Evolutionary conservation across 257 asterid genomes (phyloP).

Genomic region (Solanum gandarillasii): DNA sequence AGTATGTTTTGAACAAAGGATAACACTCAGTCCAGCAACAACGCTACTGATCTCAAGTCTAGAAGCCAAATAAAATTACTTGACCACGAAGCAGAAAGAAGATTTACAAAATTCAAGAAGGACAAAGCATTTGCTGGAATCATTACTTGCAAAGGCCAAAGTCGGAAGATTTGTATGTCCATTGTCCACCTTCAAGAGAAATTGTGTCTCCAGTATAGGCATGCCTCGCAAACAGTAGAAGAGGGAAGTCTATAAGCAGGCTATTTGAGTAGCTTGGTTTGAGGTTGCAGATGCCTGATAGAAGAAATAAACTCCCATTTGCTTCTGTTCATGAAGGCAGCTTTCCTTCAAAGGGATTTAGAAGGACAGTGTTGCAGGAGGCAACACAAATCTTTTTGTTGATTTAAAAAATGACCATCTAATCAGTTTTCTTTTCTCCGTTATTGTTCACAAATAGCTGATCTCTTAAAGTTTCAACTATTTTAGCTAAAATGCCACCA

Average conservation of each 20-base stretch:
- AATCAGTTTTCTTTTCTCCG: background rate
- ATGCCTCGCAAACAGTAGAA: background rate
- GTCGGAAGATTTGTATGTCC: background rate
- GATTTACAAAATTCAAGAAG: background rate
- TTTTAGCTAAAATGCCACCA: conserved; percentile 33
- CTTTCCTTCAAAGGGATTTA: background rate
- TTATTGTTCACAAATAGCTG: conserved; percentile 33
- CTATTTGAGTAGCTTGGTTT: background rate
- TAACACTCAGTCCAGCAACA: background rate
- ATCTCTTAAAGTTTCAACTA: conserved; percentile 44
- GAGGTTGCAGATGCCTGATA: background rate
- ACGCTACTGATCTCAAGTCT: background rate
- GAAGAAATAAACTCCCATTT: background rate
- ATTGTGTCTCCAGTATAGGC: background rate
- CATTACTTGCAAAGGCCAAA: background rate
- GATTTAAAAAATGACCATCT: background rate
- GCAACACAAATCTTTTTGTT: background rate
- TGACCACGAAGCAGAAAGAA: background rate
- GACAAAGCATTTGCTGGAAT: background rate
- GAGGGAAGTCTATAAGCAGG: background rate
- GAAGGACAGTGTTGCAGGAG: background rate
- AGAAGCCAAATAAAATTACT: background rate
- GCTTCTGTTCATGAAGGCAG: background rate
- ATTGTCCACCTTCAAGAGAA: background rate
- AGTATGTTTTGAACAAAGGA: background rate